These are phyloP conservation scores for Rachicladosporium sp. DNA, from an alignment of 2,329 filamentous ascomycete genomes.

Conservation along the genomic window DNA sequence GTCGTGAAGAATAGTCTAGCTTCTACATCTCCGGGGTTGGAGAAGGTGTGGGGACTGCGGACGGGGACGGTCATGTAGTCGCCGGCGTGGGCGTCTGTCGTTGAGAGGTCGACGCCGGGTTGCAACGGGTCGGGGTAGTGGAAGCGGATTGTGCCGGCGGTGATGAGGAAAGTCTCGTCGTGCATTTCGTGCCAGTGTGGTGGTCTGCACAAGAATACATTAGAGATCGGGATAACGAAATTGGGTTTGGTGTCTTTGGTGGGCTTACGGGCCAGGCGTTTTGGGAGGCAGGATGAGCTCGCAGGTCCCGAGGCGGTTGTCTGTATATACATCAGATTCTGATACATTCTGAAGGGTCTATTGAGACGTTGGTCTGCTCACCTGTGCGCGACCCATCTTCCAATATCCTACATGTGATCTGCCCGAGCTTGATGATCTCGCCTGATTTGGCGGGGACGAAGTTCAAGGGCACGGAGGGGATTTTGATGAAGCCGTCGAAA, in stretches of 20 bases:
- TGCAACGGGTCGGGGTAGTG: constrained; percentile 28
- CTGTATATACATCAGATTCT: too few relatives aligned
- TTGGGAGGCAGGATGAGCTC: constrained; percentile 38
- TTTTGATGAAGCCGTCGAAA: constrained; percentile 12
- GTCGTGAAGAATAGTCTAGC: constrained; percentile 46
- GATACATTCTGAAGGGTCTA: too few relatives aligned
- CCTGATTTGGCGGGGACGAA: constrained; percentile 37
- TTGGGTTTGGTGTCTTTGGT: too few relatives aligned
- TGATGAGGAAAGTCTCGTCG: constrained; percentile 45
- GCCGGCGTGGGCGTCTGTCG: constrained; percentile 37
- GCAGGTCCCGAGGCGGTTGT: constrained; percentile 37
- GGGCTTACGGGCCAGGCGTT: constrained; percentile 32
- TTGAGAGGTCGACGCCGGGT: constrained; percentile 22
- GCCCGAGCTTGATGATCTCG: constrained; percentile 38
- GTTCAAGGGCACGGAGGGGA: constrained; percentile 34
- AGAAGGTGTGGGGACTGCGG: constrained; percentile 44
- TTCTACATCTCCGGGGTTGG: constrained; percentile 42
- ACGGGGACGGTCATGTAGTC: constrained; percentile 46
- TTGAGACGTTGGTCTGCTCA: too few relatives aligned
- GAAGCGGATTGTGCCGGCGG: constrained; percentile 40
- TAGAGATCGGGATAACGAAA: too few relatives aligned
- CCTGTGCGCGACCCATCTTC: constrained; percentile 40
- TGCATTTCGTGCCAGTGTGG: constrained; percentile 47
- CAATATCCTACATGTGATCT: constrained; percentile 38
- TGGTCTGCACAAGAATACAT: too few relatives aligned